phyloP scores from a whole-genome alignment of 176 grass and related monocot genomes.

The Zea luxurians region DNA sequence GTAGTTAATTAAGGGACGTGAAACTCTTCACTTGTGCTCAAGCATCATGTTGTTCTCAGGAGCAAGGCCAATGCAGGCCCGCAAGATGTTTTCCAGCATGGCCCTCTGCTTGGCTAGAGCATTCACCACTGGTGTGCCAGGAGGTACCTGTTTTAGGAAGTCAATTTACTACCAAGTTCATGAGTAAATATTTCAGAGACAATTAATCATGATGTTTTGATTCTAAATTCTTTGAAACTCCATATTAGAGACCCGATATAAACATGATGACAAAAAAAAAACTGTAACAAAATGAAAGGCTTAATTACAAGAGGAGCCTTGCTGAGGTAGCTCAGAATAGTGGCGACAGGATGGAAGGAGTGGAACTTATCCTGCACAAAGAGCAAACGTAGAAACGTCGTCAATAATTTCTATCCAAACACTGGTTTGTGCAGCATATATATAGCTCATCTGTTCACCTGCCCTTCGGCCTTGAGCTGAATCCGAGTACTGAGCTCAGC shows the following conservation, averaged over 20 bases:
- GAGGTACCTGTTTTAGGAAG: slow-evolving; percentile 63
- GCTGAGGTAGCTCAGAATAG: slow-evolving; percentile 83
- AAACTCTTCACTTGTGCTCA: slow-evolving; percentile 68
- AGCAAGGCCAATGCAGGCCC: slow-evolving; percentile 69
- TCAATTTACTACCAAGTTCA: not conserved
- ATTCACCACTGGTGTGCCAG: slow-evolving; percentile 86
- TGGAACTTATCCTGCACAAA: slow-evolving; percentile 72
- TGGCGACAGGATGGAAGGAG: slow-evolving; percentile 80
- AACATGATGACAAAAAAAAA: not conserved
- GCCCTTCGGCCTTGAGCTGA: slow-evolving; percentile 66
- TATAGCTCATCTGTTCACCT: slow-evolving; percentile 42
- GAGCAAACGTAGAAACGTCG: not conserved
- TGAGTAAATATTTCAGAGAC: not conserved
- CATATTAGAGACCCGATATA: not conserved
- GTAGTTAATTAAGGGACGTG: not conserved
- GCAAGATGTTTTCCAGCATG: slow-evolving; percentile 86
- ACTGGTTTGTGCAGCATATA: not conserved
- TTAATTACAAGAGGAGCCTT: slow-evolving; percentile 79
- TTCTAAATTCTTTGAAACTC: not conserved
- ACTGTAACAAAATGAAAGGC: not conserved
- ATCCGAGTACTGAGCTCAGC: slow-evolving; percentile 83
- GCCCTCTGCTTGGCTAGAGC: slow-evolving; percentile 77
- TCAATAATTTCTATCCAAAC: not conserved
- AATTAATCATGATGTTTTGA: not conserved
- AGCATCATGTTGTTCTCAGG: slow-evolving; percentile 90